phyloP scores from a whole-genome alignment of 2,329 filamentous ascomycete genomes.

The Ampelomyces quisqualis region DNA sequence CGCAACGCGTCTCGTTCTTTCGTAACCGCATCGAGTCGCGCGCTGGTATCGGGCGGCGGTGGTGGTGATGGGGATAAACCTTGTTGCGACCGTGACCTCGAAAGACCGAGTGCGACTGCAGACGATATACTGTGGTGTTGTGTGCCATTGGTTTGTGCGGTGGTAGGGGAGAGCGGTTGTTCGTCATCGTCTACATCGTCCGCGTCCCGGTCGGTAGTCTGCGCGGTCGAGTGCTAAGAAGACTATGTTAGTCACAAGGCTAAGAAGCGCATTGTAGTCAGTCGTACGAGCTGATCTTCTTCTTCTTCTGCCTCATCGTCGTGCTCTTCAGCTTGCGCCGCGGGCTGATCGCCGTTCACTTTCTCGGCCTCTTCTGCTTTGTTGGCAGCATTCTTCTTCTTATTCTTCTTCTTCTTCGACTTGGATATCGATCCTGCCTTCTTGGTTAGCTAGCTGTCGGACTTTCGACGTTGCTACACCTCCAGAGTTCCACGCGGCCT shows the following conservation, averaged over 20 bases:
- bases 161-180: slow-evolving; percentile 32
- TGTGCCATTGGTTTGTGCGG: slow-evolving; percentile 34
- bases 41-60: slow-evolving; percentile 49
- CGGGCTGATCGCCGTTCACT: slow-evolving; percentile 29
- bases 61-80: slow-evolving; percentile 38
- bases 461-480: neutral
- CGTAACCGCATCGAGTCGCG: slow-evolving; percentile 71
- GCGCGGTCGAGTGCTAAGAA: slow-evolving; percentile 24
- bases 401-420: slow-evolving; percentile 46
- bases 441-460: slow-evolving; percentile 16
- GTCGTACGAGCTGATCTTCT: slow-evolving; percentile 39
- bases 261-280: neutral
- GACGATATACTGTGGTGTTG: slow-evolving; percentile 41
- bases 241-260: slow-evolving; percentile 10
- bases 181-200: slow-evolving; percentile 42
- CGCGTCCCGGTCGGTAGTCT: slow-evolving; percentile 28
- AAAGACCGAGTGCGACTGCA: slow-evolving; percentile 40
- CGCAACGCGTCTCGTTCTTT: slow-evolving; percentile 78
- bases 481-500: slow-evolving; percentile 3
- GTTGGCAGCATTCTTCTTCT: slow-evolving; percentile 38
- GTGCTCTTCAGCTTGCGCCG: slow-evolving; percentile 28
- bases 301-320: slow-evolving; percentile 35
- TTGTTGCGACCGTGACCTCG: slow-evolving; percentile 40
- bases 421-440: slow-evolving; percentile 34
- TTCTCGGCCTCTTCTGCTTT: slow-evolving; percentile 30